Base-by-base conservation (phyloP, 129 eudicot genomes). In the Flaveria linearis region DNA sequence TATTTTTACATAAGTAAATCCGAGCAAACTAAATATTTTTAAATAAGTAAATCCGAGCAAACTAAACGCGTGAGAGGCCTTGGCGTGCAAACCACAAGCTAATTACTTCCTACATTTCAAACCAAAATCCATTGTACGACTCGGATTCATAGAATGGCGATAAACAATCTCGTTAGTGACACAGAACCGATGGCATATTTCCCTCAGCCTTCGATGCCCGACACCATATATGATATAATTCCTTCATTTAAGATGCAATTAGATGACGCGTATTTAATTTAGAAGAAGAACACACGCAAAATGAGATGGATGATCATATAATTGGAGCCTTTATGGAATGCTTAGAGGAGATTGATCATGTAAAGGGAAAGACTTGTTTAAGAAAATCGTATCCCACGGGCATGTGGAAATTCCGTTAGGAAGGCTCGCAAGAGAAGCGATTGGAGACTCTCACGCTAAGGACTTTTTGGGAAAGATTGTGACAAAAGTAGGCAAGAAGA, bases 271-370 rank as follows among this genome's bases (percentile, higher is more conserved):
- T 73, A 65, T 30, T 50, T 53, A 55, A 65, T 30, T 50, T 53
- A 55, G 47, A 62, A 72, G 45, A 64, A 10, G 77, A 76, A 69
- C 25, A 69, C 6, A 68, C 63, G n/a, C 66, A 39, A 70, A 26
- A 66, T 62, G 82, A 61, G 43, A 23, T 62, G 18, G 43, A 70
- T 2, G 78, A 28, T 51, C 68, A 76, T 30, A 75, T 81, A 68
- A 41, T 42, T 41, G 45, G 68, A 36, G 78, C 81, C 43, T 46
- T 82, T 66, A 36, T 52, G 51, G 84, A 73, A 33, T 39, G 79
- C 11, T 57, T 82, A 53, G 80, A 82, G 52, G 85, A 82, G 67
- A 68, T 82, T 7, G 86, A 79, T 20, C 22, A 20, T 28, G 74
- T 69, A 12, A 78, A 69, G 80, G 81, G 47, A 76, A 42, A 36